These are phyloP conservation scores for Alternaria viburni DNA, from an alignment of 2,329 filamentous ascomycete genomes.

Conservation along the genomic window DNA sequence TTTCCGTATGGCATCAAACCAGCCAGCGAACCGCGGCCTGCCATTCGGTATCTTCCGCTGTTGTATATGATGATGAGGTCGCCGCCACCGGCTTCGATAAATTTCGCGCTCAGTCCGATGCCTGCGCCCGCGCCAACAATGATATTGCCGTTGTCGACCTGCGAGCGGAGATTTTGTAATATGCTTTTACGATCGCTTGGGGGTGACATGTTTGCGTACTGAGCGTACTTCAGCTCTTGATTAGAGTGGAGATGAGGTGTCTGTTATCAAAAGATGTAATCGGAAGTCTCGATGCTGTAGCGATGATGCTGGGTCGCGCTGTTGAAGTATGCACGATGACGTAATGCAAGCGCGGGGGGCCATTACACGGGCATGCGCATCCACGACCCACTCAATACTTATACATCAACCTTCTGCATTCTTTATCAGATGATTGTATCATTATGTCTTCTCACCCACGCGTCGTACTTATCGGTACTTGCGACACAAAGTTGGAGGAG, in stretches of 20 bases:
- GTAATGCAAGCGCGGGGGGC: slow-evolving; percentile 9
- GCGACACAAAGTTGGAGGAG: slow-evolving; percentile 69
- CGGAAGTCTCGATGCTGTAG: background rate
- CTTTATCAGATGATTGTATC: background rate
- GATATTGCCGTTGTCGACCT: slow-evolving; percentile 62
- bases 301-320: background rate
- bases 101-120: slow-evolving; percentile 74
- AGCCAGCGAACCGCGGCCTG: slow-evolving; percentile 70
- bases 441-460: slow-evolving; percentile 15
- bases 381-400: background rate
- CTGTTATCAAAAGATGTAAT: background rate
- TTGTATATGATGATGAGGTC: slow-evolving; percentile 78
- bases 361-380: background rate
- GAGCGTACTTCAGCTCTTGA: background rate
- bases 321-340: slow-evolving; percentile 12
- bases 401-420: background rate
- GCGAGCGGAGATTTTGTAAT: slow-evolving; percentile 58
- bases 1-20: slow-evolving; percentile 75
- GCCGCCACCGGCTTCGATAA: slow-evolving; percentile 70
- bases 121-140: slow-evolving; percentile 74
- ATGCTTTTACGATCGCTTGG: slow-evolving; percentile 64
- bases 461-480: slow-evolving; percentile 67
- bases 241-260: no score
- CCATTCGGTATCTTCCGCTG: slow-evolving; percentile 75
- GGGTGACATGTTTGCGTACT: slow-evolving; percentile 57